Percentiles rank a stretch among this genome's conserved stretches.
phyloP scores from a whole-genome alignment of 2,329 filamentous ascomycete genomes.

The Fusarium tanahbumbuense region DNA sequence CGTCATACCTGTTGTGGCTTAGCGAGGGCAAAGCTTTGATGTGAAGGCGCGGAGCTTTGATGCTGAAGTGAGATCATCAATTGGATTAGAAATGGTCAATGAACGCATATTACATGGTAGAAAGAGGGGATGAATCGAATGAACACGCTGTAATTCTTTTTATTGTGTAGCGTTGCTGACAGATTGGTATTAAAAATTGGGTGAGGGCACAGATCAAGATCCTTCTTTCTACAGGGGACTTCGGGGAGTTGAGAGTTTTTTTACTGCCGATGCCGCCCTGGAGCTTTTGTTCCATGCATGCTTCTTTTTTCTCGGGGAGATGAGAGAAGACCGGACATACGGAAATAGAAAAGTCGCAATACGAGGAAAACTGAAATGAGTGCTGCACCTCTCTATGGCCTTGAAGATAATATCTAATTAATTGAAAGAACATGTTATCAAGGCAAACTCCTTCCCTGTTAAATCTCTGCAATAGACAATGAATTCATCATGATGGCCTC shows the following conservation, averaged over 20 bases:
- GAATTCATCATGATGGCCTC: constrained; percentile 25
- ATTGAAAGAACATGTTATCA: too few species aligned
- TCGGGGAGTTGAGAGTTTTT: constrained; percentile 30
- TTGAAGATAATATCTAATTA: fast-evolving
- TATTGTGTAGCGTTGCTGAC: not conserved
- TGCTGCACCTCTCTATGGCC: too few species aligned
- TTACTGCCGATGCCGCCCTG: not conserved
- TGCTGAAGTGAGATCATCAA: constrained; percentile 26
- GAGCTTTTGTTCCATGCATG: constrained; percentile 23
- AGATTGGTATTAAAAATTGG: not conserved
- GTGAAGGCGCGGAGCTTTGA: constrained; percentile 12
- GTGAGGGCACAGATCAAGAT: not conserved
- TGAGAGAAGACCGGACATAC: not conserved
- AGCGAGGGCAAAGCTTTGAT: constrained; percentile 13
- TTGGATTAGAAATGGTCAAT: constrained; percentile 21
- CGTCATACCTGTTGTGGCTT: constrained; percentile 21
- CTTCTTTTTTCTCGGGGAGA: constrained; percentile 31
- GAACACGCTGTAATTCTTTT: not conserved
- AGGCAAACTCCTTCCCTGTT: not conserved
- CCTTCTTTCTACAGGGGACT: not conserved
- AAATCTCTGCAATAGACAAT: not conserved
- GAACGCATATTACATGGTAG: constrained; percentile 1
- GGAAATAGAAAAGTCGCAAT: not conserved
- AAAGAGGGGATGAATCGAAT: not conserved
- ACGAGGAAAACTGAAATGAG: too few species aligned